A percentile compares a stretch with the other conserved stretches of the same genome.
Conservation (phyloP, 495 filamentous ascomycete species). For the Aspergillus kassunensis region DNA sequence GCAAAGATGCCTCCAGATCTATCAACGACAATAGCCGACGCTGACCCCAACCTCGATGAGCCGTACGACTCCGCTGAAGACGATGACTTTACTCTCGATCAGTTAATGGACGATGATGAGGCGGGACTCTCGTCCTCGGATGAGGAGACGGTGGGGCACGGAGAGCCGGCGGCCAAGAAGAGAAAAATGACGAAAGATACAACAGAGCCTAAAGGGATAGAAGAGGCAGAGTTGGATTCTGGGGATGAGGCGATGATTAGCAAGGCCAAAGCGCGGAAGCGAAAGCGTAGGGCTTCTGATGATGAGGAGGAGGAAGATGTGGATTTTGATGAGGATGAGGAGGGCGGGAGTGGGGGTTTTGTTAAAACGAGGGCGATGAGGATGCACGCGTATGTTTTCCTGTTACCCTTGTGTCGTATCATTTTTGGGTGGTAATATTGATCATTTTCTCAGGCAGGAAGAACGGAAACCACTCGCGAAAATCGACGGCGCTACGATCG, state of each 20-base stretch:
- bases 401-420: background rate
- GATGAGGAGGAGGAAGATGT: constrained; percentile 38
- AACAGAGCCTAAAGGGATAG: constrained; percentile 12
- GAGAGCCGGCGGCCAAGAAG: constrained; percentile 38
- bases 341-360: constrained; percentile 70
- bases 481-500: constrained; percentile 69
- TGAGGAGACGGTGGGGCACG: constrained; percentile 28
- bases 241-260: constrained; percentile 77
- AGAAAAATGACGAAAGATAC: constrained; percentile 30
- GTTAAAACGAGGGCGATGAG: constrained; percentile 78
- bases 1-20: constrained; percentile 28
- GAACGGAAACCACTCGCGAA: constrained; percentile 59
- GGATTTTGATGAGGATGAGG: constrained; percentile 47
- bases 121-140: constrained; percentile 21
- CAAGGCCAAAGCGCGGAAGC: constrained; percentile 54
- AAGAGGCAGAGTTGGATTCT: constrained; percentile 50
- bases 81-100: constrained; percentile 66
- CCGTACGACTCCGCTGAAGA: constrained; percentile 70
- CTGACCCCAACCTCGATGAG: constrained; percentile 36
- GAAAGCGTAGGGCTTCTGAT: constrained; percentile 29
- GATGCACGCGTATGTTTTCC: constrained; percentile 48
- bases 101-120: constrained; percentile 42
- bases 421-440: background rate
- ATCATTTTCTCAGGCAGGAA: constrained; percentile 47
- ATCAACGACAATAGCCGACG: constrained; percentile 16